Conservation (phyloP, 192 early-diverging fungal genomes). For the Entomortierella beljakovae region DNA sequence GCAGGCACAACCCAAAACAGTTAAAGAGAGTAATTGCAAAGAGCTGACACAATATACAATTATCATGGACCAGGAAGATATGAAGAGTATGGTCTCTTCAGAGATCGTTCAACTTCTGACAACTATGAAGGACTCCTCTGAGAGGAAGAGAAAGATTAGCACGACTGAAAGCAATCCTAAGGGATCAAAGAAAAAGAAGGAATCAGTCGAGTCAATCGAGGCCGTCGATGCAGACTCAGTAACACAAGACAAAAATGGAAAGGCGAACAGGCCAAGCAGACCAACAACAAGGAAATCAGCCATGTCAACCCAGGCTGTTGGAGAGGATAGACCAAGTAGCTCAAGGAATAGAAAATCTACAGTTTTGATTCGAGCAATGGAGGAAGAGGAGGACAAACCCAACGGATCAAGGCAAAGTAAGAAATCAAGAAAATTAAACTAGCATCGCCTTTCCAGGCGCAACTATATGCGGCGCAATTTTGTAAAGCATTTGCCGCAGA, state of each 20-base stretch:
- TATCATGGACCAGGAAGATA: slow-evolving; percentile 2
- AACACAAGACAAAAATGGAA: not conserved
- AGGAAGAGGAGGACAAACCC: slow-evolving; percentile 1
- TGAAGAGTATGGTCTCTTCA: not conserved
- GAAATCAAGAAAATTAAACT: not conserved
- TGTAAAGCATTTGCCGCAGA: too few relatives aligned
- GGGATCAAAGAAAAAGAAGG: too few relatives aligned
- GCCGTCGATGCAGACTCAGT: too few relatives aligned
- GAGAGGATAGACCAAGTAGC: not conserved
- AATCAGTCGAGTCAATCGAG: too few relatives aligned
- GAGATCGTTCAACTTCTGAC: not conserved
- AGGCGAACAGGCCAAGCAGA: not conserved
- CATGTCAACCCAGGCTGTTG: too few relatives aligned
- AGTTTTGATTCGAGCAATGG: not conserved
- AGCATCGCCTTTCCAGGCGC: too few relatives aligned
- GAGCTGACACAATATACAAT: not conserved
- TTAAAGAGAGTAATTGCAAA: not conserved
- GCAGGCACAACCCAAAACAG: not conserved
- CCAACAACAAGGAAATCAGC: too few relatives aligned
- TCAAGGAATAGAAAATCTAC: not conserved
- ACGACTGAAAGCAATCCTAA: too few relatives aligned
- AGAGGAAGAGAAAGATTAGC: not conserved
- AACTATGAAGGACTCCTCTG: not conserved
- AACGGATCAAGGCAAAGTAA: not conserved
- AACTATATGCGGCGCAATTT: too few relatives aligned